Evolutionary conservation across 768 basidiomycete genomes (phyloP), one percentile per base, ranked within the genome.

Genomic region (Termitomyces sp.): DNA sequence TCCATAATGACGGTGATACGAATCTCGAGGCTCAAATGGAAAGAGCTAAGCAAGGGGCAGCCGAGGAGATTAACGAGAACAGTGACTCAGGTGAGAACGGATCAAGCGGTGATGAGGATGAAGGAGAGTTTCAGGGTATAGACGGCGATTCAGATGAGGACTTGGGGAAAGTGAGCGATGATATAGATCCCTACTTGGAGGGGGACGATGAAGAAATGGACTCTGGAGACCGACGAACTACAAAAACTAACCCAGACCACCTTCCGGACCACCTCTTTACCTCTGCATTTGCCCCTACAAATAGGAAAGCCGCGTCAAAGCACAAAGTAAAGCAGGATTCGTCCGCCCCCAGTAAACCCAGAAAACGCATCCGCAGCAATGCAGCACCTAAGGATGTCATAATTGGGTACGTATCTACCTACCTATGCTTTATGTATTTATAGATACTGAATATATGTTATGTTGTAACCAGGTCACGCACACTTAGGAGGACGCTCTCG

Each of bases 211-310:
- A 66, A 20, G 62, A 55, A 16, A 69, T 70, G 24, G 54, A 58
- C 20, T 65, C 67, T 61, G 65, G 61, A 18, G 63, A 65, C 1
- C 65, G 58, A 9, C n/a, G 57, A 42, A 55, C 67, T 61, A 27
- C 62, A 47, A 60, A 68, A 56, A 55, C 51, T 31, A 74, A 76
- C 54, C 67, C 74, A 4, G 73, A 81, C 49, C 82, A 87, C 68
- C 83, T 89, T 31, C 84, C 86, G 2, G 87, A 88, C 64, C 81
- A 86, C 61, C 73, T 88, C 20, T 89, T 89, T 68, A 63, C 72
- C 0, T 75, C 83, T 59, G 86, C 85, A 0, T 83, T 86, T 62
- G 66, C 76, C 4, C 73, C 80, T 42, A 50, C 60, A 6, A 55
- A 58, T 2, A 60, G 62, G 57, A 64, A 63, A 65, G 65, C 61